These are phyloP conservation scores for Naganishia albida DNA, from an alignment of 1,284 basidiomycete species.

Conservation along the genomic window DNA sequence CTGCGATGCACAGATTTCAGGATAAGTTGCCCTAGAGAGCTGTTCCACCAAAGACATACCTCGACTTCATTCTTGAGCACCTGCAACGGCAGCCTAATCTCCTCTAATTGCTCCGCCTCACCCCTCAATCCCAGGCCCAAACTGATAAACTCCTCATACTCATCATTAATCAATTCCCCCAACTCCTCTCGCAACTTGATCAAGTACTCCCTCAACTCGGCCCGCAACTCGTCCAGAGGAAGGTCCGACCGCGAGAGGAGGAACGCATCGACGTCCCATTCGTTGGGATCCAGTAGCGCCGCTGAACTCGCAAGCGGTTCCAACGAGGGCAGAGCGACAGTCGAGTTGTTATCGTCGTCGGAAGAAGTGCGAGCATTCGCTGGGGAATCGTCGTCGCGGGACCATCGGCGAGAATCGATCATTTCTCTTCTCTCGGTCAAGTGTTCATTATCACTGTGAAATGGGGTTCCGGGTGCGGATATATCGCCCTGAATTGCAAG, in stretches of 20 bases:
- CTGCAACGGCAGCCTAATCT: constrained; percentile 66
- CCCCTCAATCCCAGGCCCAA: constrained; percentile 84
- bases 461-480: not conserved
- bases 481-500: no score
- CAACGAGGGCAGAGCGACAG: constrained; percentile 63
- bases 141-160: constrained; percentile 96
- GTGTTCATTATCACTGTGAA: no score
- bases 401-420: constrained; percentile 15
- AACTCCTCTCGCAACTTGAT: constrained; percentile 83
- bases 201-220: constrained; percentile 83
- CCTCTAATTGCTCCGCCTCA: constrained; percentile 71
- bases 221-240: constrained; percentile 79
- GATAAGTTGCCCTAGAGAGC: not conserved
- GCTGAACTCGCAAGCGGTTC: constrained; percentile 78
- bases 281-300: constrained; percentile 60
- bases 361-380: not conserved
- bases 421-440: constrained; percentile 4
- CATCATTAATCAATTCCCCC: constrained; percentile 91
- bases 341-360: not conserved
- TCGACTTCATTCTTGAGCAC: constrained; percentile 67
- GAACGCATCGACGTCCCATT: constrained; percentile 85
- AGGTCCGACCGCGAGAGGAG: constrained; percentile 82
- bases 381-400: constrained; percentile 11
- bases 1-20: constrained; percentile 31
- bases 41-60: constrained; percentile 58